Percentiles rank a stretch among this genome's conserved stretches.
phyloP scores from a whole-genome alignment of 2,329 filamentous ascomycete species.

The Pseudopithomyces chartarum region DNA sequence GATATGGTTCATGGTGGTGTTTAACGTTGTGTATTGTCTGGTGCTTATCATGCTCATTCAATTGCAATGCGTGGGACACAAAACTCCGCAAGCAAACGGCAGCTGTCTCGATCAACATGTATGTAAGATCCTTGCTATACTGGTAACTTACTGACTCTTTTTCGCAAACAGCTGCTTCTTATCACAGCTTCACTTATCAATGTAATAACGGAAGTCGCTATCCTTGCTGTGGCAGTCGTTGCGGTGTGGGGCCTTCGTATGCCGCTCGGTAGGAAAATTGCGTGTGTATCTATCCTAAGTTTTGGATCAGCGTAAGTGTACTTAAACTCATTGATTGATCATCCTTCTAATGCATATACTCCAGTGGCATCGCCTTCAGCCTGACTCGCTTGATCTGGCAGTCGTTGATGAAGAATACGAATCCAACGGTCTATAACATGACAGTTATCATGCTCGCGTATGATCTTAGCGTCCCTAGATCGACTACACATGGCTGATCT shows the following conservation, averaged over 20 bases:
- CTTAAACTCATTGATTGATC: not conserved
- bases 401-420: slow-evolving; percentile 7
- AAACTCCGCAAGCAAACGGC: slow-evolving; percentile 4
- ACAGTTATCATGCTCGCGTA: slow-evolving; percentile 9
- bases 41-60: slow-evolving; percentile 9
- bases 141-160: not conserved
- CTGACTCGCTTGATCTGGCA: slow-evolving; percentile 7
- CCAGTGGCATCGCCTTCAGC: slow-evolving; percentile 7
- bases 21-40: slow-evolving; percentile 6
- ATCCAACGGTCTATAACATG: slow-evolving; percentile 8
- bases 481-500: not conserved
- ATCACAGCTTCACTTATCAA: slow-evolving; percentile 6
- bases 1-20: slow-evolving; percentile 9
- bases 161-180: not conserved
- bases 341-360: not conserved
- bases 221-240: slow-evolving; percentile 4
- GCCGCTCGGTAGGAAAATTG: slow-evolving; percentile 3
- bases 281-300: not conserved
- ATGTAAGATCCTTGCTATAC: not conserved
- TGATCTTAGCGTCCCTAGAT: not conserved
- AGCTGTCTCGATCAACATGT: slow-evolving; percentile 7
- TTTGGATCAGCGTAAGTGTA: slow-evolving; percentile 7
- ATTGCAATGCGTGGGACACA: slow-evolving; percentile 7
- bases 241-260: slow-evolving; percentile 7
- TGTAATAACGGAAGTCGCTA: slow-evolving; percentile 6